A percentile compares a stretch with the other conserved stretches of the same genome.
Evolutionary conservation across 2,329 filamentous ascomycete genomes (phyloP).

Genomic region (Malbranchea zuffiana): DNA sequence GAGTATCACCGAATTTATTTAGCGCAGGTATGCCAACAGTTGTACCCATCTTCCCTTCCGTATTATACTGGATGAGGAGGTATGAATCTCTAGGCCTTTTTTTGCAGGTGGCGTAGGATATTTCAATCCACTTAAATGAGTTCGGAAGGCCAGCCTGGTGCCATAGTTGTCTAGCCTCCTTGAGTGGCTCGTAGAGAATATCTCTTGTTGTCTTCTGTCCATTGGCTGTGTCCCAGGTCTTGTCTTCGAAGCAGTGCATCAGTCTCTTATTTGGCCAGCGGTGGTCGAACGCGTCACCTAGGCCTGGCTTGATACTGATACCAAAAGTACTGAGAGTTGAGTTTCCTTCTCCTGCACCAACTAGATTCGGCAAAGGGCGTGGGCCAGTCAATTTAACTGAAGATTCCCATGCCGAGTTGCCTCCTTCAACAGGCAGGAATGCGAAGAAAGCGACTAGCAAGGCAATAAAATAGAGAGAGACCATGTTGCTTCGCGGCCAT

Average conservation of each 20-base stretch:
- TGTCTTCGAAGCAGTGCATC: slow-evolving; percentile 8
- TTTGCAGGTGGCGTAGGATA: no score
- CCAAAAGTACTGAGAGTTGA: no score
- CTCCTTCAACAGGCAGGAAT: not conserved
- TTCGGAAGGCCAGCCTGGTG: not conserved
- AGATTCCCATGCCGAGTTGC: slow-evolving; percentile 1
- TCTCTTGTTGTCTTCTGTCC: slow-evolving; percentile 3
- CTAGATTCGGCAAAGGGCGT: no score
- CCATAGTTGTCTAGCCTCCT: slow-evolving; percentile 5
- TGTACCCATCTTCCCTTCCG: slow-evolving; percentile 1
- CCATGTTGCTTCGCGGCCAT: no score
- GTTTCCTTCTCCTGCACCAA: no score
- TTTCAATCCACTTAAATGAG: no score
- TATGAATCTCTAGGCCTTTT: no score
- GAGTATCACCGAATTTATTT: not conserved
- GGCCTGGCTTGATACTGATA: no score
- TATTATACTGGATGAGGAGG: no score
- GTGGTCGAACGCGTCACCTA: no score
- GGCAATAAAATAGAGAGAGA: no score
- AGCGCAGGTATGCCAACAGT: not conserved
- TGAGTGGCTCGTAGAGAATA: slow-evolving; percentile 1
- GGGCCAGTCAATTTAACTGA: slow-evolving; percentile 1
- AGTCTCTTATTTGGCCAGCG: no score
- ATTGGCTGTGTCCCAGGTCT: not conserved
- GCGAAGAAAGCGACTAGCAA: not conserved